Conservation (phyloP, 1,284 basidiomycete species). For the Tylopilus sp. region DNA sequence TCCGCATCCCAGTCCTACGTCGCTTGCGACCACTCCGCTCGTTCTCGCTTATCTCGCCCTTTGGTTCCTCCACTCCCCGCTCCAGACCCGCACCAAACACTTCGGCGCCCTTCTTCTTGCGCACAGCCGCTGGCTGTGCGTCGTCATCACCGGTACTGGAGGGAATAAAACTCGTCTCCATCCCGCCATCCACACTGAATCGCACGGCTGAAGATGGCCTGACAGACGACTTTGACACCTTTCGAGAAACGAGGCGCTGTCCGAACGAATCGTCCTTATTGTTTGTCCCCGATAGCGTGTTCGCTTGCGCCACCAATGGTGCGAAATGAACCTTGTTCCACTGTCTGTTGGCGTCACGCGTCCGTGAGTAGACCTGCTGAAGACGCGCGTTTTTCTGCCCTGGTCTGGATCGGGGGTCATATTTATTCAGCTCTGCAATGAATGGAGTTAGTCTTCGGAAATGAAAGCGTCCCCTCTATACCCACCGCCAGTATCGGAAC, state of each 20-base stretch:
- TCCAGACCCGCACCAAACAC: conserved; percentile 84
- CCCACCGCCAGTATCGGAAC: conserved; percentile 54
- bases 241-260: conserved; percentile 48
- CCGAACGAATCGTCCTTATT: conserved; percentile 65
- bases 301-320: conserved; percentile 52
- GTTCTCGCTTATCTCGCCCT: conserved; percentile 48
- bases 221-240: conserved; percentile 12
- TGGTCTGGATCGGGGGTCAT: conserved; percentile 47
- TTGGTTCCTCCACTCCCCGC: conserved; percentile 57
- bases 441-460: conserved; percentile 12
- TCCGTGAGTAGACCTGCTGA: conserved; percentile 44
- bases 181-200: conserved; percentile 44
- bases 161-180: conserved; percentile 69
- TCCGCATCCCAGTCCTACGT: conserved; percentile 69
- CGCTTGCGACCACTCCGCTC: conserved; percentile 68
- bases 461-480: conserved; percentile 22
- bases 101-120: conserved; percentile 55
- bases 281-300: conserved; percentile 26
- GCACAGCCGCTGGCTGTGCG: conserved; percentile 8
- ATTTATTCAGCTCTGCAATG: conserved; percentile 45
- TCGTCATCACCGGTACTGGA: conserved; percentile 37
- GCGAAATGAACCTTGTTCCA: conserved; percentile 54
- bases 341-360: conserved; percentile 39
- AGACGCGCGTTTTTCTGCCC: conserved; percentile 44
- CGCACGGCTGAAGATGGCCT: conserved; percentile 10